These are phyloP conservation scores for Yarrowia sp. DNA, from an alignment of 805 yeast genomes.

Conservation along the genomic window DNA sequence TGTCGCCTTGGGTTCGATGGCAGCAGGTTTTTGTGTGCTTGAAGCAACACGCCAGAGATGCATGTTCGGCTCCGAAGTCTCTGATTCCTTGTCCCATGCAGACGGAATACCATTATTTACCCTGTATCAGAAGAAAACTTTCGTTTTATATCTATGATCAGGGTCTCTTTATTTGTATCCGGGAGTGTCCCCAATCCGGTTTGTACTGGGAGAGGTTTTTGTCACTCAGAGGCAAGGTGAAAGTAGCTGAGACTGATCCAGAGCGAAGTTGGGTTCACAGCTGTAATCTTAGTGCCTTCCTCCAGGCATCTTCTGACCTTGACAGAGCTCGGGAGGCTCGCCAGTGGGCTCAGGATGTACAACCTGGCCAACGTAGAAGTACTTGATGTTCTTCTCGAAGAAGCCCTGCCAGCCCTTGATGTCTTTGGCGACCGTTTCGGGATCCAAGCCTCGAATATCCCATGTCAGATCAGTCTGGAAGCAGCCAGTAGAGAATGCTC, in stretches of 20 bases:
- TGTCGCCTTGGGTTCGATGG: too few relatives aligned
- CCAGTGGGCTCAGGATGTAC: constrained; percentile 17
- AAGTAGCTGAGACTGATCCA: too few relatives aligned
- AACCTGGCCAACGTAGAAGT: constrained; percentile 64
- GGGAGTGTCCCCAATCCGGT: too few relatives aligned
- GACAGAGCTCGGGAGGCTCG: constrained; percentile 15
- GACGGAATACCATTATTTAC: background rate
- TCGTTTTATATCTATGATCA: too few relatives aligned
- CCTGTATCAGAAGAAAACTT: too few relatives aligned
- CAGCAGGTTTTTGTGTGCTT: background rate
- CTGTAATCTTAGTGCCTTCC: constrained; percentile 10
- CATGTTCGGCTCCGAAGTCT: background rate
- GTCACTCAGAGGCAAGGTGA: background rate
- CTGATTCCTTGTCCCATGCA: background rate
- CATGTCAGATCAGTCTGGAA: constrained; percentile 58
- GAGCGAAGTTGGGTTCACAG: too few relatives aligned
- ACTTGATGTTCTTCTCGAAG: constrained; percentile 45
- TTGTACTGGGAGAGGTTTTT: background rate
- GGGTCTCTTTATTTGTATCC: too few relatives aligned
- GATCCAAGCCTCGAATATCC: constrained; percentile 61
- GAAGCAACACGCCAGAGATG: background rate
- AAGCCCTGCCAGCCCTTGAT: constrained; percentile 53
- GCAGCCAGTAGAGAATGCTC: constrained; percentile 71
- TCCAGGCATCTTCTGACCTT: constrained; percentile 22
- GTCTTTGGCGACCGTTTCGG: constrained; percentile 41